Conservation (phyloP, 2,329 filamentous ascomycete species). For the Microdochium paspali region DNA sequence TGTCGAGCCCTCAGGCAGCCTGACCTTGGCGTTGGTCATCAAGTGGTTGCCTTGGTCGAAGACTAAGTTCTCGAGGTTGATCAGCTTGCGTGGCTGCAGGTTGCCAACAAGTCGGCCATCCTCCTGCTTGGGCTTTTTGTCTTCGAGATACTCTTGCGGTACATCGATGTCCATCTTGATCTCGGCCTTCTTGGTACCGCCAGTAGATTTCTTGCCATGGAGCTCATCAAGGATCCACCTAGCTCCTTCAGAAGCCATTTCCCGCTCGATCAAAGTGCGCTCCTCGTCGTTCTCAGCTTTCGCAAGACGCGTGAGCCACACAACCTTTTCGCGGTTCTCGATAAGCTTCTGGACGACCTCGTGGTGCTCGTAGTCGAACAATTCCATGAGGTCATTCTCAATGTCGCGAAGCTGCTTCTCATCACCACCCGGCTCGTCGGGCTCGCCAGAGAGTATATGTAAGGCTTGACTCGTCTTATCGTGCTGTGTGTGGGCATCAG, state of each 20-base stretch:
- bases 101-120: slow-evolving; percentile 70
- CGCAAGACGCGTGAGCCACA: slow-evolving; percentile 87
- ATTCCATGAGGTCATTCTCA: slow-evolving; percentile 95
- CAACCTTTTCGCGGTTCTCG: slow-evolving; percentile 84
- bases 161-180: slow-evolving; percentile 95
- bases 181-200: slow-evolving; percentile 61
- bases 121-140: slow-evolving; percentile 38
- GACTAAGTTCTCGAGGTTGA: slow-evolving; percentile 91
- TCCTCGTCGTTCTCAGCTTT: slow-evolving; percentile 72
- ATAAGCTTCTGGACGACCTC: slow-evolving; percentile 88
- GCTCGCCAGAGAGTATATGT: slow-evolving; percentile 68
- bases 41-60: slow-evolving; percentile 98
- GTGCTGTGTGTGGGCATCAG: slow-evolving; percentile 86
- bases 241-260: slow-evolving; percentile 85
- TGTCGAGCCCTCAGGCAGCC: slow-evolving; percentile 85
- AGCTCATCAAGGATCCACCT: slow-evolving; percentile 83
- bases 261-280: slow-evolving; percentile 69
- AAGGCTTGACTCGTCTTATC: slow-evolving; percentile 84
- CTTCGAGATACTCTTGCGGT: slow-evolving; percentile 47
- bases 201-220: slow-evolving; percentile 57
- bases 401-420: slow-evolving; percentile 85
- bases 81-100: slow-evolving; percentile 73
- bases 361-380: slow-evolving; percentile 95
- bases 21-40: slow-evolving; percentile 98
- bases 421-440: slow-evolving; percentile 61